phyloP scores from a whole-genome alignment of 2,329 filamentous ascomycete species.

The Fusarium citri region DNA sequence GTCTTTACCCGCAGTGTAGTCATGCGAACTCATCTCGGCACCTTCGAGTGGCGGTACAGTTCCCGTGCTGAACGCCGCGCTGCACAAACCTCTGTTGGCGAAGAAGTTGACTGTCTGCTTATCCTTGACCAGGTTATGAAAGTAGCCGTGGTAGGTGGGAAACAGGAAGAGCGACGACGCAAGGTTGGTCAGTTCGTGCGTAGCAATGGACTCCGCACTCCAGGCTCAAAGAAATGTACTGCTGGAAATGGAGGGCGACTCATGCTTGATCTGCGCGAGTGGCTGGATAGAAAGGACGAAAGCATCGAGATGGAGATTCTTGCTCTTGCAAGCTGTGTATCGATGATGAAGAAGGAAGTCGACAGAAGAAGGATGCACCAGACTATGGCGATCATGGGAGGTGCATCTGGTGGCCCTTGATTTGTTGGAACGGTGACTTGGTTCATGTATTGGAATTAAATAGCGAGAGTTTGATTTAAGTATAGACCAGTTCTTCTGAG shows the following conservation, averaged over 20 bases:
- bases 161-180: slow-evolving; percentile 47
- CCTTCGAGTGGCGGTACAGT: slow-evolving; percentile 68
- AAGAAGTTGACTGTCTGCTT: slow-evolving; percentile 56
- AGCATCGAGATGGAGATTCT: slow-evolving; percentile 59
- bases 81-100: slow-evolving; percentile 43
- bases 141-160: slow-evolving; percentile 47
- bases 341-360: slow-evolving; percentile 75
- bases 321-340: slow-evolving; percentile 66
- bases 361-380: slow-evolving; percentile 67
- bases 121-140: slow-evolving; percentile 62
- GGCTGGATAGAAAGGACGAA: slow-evolving; percentile 51
- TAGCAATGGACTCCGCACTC: slow-evolving; percentile 53
- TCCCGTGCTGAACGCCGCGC: slow-evolving; percentile 58
- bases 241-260: slow-evolving; percentile 65
- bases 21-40: slow-evolving; percentile 62
- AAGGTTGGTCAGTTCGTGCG: slow-evolving; percentile 59
- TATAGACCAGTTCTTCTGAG: neutral
- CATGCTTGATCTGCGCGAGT: slow-evolving; percentile 56
- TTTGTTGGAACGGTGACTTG: neutral
- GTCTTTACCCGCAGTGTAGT: slow-evolving; percentile 59
- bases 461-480: neutral
- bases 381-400: slow-evolving; percentile 57
- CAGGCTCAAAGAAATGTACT: slow-evolving; percentile 51
- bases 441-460: neutral
- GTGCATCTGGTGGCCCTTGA: slow-evolving; percentile 29